Evolutionary conservation across 148 eudicot species (phyloP).

Genomic region (Cornus florida): DNA sequence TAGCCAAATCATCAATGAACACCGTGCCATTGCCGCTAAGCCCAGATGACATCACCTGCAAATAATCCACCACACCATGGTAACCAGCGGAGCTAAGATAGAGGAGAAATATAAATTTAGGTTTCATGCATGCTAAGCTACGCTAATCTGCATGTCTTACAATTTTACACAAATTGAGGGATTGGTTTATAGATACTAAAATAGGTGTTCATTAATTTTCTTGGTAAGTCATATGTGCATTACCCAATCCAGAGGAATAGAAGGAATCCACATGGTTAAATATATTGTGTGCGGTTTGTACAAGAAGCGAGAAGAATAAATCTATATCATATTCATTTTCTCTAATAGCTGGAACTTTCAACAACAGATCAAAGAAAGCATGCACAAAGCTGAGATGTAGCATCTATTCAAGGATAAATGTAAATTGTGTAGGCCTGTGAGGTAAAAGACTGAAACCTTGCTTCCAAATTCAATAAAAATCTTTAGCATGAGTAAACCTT

Average conservation of each 20-base stretch:
- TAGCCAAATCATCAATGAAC: conserved; percentile 16
- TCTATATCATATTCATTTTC: neutral
- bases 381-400: neutral
- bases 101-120: conserved; percentile 1
- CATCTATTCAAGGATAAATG: neutral
- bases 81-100: neutral
- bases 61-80: conserved; percentile 5
- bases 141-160: neutral
- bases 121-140: neutral
- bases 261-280: neutral
- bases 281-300: too few relatives aligned
- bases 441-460: neutral
- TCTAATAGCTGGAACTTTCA: neutral
- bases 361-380: neutral
- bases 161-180: neutral
- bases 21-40: conserved; percentile 10
- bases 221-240: neutral
- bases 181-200: neutral
- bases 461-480: neutral
- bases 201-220: too few relatives aligned
- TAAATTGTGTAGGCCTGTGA: neutral
- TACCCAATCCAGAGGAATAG: neutral
- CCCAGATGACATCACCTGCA: conserved; percentile 32
- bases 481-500: neutral
- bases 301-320: neutral